Evolutionary conservation across 1,139 yeast species (phyloP).

Genomic region (Candida pseudoviswanathii): DNA sequence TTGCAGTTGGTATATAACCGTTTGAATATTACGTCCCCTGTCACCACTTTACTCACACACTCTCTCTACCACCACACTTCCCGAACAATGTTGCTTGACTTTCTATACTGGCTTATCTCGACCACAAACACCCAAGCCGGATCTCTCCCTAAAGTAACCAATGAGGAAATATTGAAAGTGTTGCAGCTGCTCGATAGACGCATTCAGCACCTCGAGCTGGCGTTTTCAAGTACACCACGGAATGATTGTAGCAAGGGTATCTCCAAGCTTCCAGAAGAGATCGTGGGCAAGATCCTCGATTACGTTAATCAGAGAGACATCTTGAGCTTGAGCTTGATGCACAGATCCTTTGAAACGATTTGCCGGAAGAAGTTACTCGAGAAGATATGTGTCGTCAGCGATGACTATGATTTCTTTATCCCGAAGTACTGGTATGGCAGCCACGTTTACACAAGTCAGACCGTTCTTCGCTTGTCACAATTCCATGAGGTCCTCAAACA

Average conservation of each 20-base stretch:
- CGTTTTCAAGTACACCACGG: neutral
- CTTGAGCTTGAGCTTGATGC: neutral
- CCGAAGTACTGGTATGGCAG: neutral
- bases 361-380: neutral
- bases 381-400: neutral
- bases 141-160: too few relatives aligned
- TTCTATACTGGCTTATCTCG: too few relatives aligned
- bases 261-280: slow-evolving; percentile 3
- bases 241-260: slow-evolving; percentile 10
- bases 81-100: too few relatives aligned
- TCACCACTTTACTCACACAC: too few relatives aligned
- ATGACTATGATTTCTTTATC: neutral
- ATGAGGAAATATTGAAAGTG: too few relatives aligned
- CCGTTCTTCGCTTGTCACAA: neutral
- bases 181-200: too few relatives aligned
- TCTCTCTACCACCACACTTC: too few relatives aligned
- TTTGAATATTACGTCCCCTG: too few relatives aligned
- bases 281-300: neutral
- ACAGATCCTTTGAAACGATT: neutral
- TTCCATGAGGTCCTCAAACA: neutral
- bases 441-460: neutral
- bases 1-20: too few relatives aligned
- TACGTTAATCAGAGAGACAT: slow-evolving; percentile 3
- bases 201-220: too few relatives aligned
- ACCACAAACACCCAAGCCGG: too few relatives aligned